Conservation (phyloP, 108 stramenopile species). For the Cyclotella kingstonii region DNA sequence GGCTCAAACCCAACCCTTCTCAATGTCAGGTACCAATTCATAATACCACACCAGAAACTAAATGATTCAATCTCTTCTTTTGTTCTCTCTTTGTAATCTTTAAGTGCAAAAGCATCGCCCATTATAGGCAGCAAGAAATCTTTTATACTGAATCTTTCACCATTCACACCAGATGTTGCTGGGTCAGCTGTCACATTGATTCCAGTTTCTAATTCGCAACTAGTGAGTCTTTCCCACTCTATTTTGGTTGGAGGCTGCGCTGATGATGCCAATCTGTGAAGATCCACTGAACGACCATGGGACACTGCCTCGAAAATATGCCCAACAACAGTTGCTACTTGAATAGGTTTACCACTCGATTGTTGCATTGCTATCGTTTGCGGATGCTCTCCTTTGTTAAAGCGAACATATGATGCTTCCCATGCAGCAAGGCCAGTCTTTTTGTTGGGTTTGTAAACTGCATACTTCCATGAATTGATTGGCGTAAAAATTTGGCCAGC, state of each 20-base stretch:
- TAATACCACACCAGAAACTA: slow-evolving; percentile 47
- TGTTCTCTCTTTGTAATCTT: slow-evolving; percentile 56
- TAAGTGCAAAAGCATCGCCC: slow-evolving; percentile 49
- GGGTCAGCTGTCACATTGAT: slow-evolving; percentile 63
- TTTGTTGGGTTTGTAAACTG: slow-evolving; percentile 69
- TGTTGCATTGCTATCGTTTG: slow-evolving; percentile 74
- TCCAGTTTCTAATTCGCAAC: slow-evolving; percentile 47
- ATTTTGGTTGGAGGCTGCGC: slow-evolving; percentile 48
- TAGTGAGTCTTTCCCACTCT: slow-evolving; percentile 62
- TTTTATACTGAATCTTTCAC: slow-evolving; percentile 56
- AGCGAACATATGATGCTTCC: slow-evolving; percentile 71
- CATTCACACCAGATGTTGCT: slow-evolving; percentile 47
- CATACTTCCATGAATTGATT: slow-evolving; percentile 55
- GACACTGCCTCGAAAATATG: slow-evolving; percentile 62
- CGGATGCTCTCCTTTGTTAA: slow-evolving; percentile 55
- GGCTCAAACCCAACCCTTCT: slow-evolving; percentile 55
- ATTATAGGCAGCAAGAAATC: slow-evolving; percentile 66
- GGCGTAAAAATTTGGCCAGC: slow-evolving; percentile 28
- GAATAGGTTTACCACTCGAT: slow-evolving; percentile 59
- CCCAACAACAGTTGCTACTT: slow-evolving; percentile 63
- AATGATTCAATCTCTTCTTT: slow-evolving; percentile 45
- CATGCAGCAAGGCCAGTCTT: slow-evolving; percentile 73
- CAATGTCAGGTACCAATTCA: slow-evolving; percentile 72
- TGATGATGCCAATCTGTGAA: slow-evolving; percentile 43
- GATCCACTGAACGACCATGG: slow-evolving; percentile 56